Percentiles rank a stretch among this genome's conserved stretches.
These are phyloP conservation scores for Pseudocercospora macadamiae DNA, from an alignment of 2,329 filamentous ascomycete species.

Conservation along the genomic window DNA sequence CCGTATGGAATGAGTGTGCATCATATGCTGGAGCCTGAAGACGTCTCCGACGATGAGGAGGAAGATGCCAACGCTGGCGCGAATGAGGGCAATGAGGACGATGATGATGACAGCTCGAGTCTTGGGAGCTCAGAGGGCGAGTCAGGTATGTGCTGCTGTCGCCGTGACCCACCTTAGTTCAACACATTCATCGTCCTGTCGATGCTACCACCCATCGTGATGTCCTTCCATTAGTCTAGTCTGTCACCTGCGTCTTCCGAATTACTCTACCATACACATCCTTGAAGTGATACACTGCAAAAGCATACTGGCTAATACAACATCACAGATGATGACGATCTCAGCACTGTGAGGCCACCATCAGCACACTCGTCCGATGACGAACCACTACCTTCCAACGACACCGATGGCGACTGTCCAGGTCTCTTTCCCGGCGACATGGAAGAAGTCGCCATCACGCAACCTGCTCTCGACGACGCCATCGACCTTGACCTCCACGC, in stretches of 20 bases:
- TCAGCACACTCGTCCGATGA: slow-evolving; percentile 32
- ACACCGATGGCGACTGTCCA: slow-evolving; percentile 66
- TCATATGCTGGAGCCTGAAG: slow-evolving; percentile 80
- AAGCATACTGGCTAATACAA: slow-evolving; percentile 33
- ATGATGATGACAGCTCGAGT: slow-evolving; percentile 37
- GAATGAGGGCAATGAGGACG: slow-evolving; percentile 36
- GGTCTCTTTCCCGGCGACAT: slow-evolving; percentile 76
- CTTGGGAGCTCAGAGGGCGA: slow-evolving; percentile 49
- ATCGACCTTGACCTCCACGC: slow-evolving; percentile 77
- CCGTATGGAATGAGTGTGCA: slow-evolving; percentile 95
- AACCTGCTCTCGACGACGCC: slow-evolving; percentile 76
- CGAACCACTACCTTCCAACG: slow-evolving; percentile 15
- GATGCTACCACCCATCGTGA: not conserved
- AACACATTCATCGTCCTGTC: not conserved
- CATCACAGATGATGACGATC: slow-evolving; percentile 61
- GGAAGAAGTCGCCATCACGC: slow-evolving; percentile 79
- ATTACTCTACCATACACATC: not conserved
- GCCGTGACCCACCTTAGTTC: not conserved
- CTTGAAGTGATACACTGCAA: slow-evolving; percentile 44
- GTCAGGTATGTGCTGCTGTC: slow-evolving; percentile 5
- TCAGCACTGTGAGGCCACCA: slow-evolving; percentile 39
- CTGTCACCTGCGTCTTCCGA: too few species aligned
- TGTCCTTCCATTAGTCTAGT: not conserved
- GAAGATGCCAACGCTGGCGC: slow-evolving; percentile 44
- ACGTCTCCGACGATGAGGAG: slow-evolving; percentile 52